Conservation (phyloP, 1,284 basidiomycete genomes). For the Peniophora sp. region DNA sequence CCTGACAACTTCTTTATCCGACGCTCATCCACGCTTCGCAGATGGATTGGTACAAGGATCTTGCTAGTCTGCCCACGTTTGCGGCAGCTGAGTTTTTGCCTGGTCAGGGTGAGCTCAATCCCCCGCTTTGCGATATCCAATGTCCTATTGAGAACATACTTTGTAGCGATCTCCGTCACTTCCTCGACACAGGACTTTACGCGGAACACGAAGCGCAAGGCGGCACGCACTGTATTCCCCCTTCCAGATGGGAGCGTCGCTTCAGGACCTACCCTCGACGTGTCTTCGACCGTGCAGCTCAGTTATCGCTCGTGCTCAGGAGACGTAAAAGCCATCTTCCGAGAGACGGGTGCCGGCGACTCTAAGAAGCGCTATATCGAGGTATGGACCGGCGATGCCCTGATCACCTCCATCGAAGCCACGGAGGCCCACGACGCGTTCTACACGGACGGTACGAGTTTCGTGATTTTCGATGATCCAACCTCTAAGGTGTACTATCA, state of each 20-base stretch:
- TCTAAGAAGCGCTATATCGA: constrained; percentile 50
- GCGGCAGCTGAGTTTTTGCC: neutral
- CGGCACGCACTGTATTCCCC: constrained; percentile 34
- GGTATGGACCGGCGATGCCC: constrained; percentile 40
- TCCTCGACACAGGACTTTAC: constrained; percentile 40
- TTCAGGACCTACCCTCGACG: constrained; percentile 27
- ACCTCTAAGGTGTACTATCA: constrained; percentile 15
- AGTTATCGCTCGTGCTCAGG: constrained; percentile 38
- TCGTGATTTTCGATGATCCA: neutral
- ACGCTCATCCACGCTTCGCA: neutral
- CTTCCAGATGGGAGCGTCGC: constrained; percentile 13
- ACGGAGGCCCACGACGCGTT: constrained; percentile 53
- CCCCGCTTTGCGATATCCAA: neutral
- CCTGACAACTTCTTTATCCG: too few relatives aligned
- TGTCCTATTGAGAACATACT: neutral
- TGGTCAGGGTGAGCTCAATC: neutral
- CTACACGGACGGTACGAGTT: constrained; percentile 46
- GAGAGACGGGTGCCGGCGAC: constrained; percentile 25
- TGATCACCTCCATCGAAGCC: constrained; percentile 44
- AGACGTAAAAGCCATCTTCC: constrained; percentile 36
- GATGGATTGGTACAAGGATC: neutral
- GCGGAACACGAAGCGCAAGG: constrained; percentile 36
- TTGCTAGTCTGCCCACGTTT: neutral
- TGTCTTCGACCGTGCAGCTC: constrained; percentile 31
- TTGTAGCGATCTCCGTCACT: constrained; percentile 32